phyloP scores from a whole-genome alignment of 2,329 filamentous ascomycete species.

The Elsinoe ampelina region DNA sequence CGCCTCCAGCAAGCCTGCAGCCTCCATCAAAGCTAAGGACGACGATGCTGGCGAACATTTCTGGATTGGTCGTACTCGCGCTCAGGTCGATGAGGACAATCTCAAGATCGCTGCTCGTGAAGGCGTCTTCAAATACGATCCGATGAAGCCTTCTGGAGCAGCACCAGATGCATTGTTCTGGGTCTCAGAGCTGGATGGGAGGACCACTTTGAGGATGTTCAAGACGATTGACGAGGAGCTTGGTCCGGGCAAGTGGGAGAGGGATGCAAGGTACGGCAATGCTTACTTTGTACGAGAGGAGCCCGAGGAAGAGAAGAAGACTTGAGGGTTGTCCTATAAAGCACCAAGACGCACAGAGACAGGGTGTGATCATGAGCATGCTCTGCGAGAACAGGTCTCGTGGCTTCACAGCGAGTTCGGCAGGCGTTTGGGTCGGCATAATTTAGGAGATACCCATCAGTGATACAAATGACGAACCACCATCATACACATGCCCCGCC shows the following conservation, averaged over 20 bases:
- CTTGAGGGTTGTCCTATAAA: neutral
- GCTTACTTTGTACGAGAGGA: conserved; percentile 27
- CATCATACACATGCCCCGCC: too few relatives aligned
- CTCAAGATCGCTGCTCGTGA: conserved; percentile 28
- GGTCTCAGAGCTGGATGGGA: conserved; percentile 27
- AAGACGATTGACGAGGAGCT: conserved; percentile 26
- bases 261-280: conserved; percentile 26
- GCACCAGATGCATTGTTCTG: conserved; percentile 28
- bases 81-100: conserved; percentile 31
- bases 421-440: neutral
- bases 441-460: neutral
- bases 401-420: neutral
- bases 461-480: neutral
- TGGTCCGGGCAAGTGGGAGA: conserved; percentile 27
- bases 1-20: conserved; percentile 8
- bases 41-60: conserved; percentile 16
- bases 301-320: conserved; percentile 15
- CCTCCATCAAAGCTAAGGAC: conserved; percentile 5
- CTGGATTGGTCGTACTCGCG: conserved; percentile 30
- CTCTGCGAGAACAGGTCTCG: neutral
- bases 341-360: neutral
- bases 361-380: neutral
- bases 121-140: conserved; percentile 26
- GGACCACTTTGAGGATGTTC: conserved; percentile 25
- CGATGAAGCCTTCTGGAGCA: conserved; percentile 25